phyloP scores from a whole-genome alignment of 805 yeast species.

The Clavispora phyllophila region DNA sequence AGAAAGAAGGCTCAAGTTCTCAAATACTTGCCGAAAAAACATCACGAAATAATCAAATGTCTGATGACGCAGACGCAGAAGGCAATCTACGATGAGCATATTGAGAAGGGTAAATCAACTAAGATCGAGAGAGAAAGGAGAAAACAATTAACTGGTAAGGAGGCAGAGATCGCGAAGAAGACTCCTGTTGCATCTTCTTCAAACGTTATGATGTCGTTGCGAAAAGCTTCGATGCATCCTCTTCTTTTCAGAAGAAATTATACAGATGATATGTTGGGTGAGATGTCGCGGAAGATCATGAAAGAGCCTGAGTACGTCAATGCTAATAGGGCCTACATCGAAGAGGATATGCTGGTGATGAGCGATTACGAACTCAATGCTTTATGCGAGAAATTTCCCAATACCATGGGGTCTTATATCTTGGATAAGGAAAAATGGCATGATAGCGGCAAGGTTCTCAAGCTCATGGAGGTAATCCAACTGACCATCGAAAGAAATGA shows the following conservation, averaged over 20 bases:
- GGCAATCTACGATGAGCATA: conserved; percentile 55
- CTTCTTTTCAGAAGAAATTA: conserved; percentile 68
- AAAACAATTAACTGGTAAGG: conserved; percentile 30
- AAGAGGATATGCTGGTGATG: conserved; percentile 94
- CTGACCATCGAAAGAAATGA: conserved; percentile 54
- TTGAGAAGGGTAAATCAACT: conserved; percentile 40
- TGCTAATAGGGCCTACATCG: conserved; percentile 73
- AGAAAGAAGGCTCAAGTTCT: conserved; percentile 90
- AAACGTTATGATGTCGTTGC: conserved; percentile 78
- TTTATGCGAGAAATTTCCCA: conserved; percentile 68
- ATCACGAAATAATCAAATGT: conserved; percentile 60
- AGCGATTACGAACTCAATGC: conserved; percentile 81
- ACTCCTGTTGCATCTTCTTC: conserved; percentile 43
- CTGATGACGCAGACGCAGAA: conserved; percentile 53
- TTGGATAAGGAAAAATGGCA: conserved; percentile 52
- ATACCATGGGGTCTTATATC: conserved; percentile 49
- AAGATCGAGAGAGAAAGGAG: conserved; percentile 42
- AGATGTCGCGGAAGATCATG: conserved; percentile 78
- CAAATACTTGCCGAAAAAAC: conserved; percentile 79
- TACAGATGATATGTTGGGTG: conserved; percentile 46
- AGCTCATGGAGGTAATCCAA: conserved; percentile 54
- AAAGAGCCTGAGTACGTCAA: conserved; percentile 72
- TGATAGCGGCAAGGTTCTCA: conserved; percentile 70
- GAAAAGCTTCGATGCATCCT: conserved; percentile 94
- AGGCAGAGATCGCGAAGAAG: conserved; percentile 28